Conservation (phyloP, 169 alveolate species). For the Perkinsus olseni region DNA sequence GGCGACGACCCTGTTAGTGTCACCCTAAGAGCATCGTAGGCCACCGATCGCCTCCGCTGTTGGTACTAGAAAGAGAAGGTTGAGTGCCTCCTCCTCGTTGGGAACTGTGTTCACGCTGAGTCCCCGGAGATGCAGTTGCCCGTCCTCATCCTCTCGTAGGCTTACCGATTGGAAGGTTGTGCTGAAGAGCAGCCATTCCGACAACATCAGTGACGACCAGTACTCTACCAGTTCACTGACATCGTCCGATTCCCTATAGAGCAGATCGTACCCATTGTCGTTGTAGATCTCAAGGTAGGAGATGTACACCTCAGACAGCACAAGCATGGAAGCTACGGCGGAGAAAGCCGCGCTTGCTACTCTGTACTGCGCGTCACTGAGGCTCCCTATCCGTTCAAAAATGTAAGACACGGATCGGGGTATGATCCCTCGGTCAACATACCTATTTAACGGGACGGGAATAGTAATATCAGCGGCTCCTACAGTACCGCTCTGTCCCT, state of each 20-base stretch:
- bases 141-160: conserved; percentile 69
- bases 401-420: conserved; percentile 74
- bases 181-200: neutral
- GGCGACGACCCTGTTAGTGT: conserved; percentile 83
- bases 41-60: neutral
- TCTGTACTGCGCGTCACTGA: conserved; percentile 49
- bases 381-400: conserved; percentile 57
- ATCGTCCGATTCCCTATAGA: conserved; percentile 41
- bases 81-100: conserved; percentile 84
- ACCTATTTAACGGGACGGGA: conserved; percentile 7
- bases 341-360: neutral
- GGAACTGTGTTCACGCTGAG: conserved; percentile 76
- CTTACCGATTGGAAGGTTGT: conserved; percentile 36
- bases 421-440: conserved; percentile 71
- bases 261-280: conserved; percentile 77
- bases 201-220: neutral
- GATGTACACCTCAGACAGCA: conserved; percentile 40
- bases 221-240: neutral
- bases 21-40: conserved; percentile 68
- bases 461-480: neutral
- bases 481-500: conserved; percentile 48
- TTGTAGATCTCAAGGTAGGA: conserved; percentile 82
- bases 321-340: neutral
- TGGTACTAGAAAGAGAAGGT: conserved; percentile 41
- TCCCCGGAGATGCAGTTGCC: conserved; percentile 68